phyloP scores from a whole-genome alignment of 2,329 filamentous ascomycete genomes.

The Stagonosporopsis rhizophila region DNA sequence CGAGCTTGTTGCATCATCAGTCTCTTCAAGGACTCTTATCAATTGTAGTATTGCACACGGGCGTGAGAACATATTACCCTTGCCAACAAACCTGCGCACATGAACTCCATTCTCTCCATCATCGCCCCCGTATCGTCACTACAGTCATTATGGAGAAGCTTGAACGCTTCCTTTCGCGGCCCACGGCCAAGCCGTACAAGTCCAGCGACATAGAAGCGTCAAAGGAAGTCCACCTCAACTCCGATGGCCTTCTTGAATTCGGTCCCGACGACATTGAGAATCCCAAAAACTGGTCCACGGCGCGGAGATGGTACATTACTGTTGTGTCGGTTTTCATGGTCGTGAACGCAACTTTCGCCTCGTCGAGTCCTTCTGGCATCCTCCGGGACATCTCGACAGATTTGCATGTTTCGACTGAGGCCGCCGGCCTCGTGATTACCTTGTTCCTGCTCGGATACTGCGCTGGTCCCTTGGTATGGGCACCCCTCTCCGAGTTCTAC shows the following conservation, averaged over 20 bases:
- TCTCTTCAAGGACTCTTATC: not conserved
- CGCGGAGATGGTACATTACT: constrained; percentile 13
- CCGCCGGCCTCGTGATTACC: constrained; percentile 64
- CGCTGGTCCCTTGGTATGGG: constrained; percentile 67
- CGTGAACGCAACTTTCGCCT: constrained; percentile 14
- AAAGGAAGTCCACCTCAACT: constrained; percentile 3
- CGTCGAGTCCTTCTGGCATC: constrained; percentile 8
- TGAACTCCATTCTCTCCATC: not conserved
- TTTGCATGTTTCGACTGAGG: constrained; percentile 12
- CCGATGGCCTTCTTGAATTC: constrained; percentile 8
- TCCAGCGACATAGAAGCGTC: constrained; percentile 8
- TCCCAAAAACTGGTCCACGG: constrained; percentile 11
- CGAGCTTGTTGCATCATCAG: constrained; percentile 6
- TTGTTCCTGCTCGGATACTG: constrained; percentile 71
- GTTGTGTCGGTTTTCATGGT: constrained; percentile 4
- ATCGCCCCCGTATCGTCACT: not conserved
- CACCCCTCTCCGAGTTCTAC: constrained; percentile 70
- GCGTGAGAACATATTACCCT: not conserved
- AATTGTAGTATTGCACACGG: too few species aligned
- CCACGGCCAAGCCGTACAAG: constrained; percentile 12
- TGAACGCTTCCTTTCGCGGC: constrained; percentile 12
- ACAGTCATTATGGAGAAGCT: constrained; percentile 4
- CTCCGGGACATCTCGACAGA: constrained; percentile 5
- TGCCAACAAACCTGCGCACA: not conserved
- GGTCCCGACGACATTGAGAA: constrained; percentile 5